Evolutionary conservation across 805 yeast species (phyloP).

Genomic region (Brettanomyces anomalus): DNA sequence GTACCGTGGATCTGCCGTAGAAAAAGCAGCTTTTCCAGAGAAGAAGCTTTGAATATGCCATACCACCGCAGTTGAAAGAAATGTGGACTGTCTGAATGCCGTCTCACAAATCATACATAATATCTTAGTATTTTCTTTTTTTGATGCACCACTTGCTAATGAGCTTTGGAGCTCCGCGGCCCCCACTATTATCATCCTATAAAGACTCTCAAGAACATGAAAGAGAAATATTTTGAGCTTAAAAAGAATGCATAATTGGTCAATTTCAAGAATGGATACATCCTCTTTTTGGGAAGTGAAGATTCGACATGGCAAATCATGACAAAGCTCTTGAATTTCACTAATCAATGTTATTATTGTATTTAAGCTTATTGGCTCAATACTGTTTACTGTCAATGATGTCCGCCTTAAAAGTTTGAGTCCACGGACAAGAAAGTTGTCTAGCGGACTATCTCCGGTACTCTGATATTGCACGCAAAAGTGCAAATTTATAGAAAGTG

Average conservation of each 20-base stretch:
- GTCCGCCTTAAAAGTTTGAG: not conserved
- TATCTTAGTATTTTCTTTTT: too few species aligned
- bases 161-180: not conserved
- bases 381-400: not conserved
- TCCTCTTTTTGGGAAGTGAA: not conserved
- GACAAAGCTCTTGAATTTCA: not conserved
- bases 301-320: not conserved
- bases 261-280: not conserved
- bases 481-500: slow-evolving; percentile 8
- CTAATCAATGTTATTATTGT: not conserved
- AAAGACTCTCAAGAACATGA: not conserved
- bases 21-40: not conserved
- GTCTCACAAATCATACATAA: not conserved
- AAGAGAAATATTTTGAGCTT: not conserved
- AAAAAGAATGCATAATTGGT: not conserved
- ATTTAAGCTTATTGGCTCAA: not conserved
- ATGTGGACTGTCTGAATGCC: not conserved
- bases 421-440: not conserved
- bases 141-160: too few species aligned
- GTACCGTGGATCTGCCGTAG: not conserved
- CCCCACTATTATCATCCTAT: not conserved
- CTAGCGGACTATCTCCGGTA: not conserved
- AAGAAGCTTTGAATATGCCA: not conserved
- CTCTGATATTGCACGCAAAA: slow-evolving; percentile 2
- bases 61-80: not conserved